phyloP scores from a whole-genome alignment of 192 early-diverging fungal species.

The Phycomyces blakesleeanus region DNA sequence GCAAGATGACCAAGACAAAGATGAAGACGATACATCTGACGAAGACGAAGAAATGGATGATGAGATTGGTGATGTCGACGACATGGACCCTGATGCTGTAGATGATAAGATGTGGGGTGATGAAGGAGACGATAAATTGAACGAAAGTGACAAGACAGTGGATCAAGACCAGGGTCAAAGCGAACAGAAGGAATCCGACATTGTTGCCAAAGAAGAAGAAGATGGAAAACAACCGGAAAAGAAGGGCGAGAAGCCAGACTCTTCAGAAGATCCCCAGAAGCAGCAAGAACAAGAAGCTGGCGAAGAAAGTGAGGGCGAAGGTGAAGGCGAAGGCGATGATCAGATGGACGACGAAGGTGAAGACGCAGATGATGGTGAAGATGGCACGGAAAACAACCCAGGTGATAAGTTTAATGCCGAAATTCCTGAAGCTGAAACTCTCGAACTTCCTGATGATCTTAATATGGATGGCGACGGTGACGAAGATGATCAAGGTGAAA shows the following conservation, averaged over 20 bases:
- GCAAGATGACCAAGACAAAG: constrained; percentile 53
- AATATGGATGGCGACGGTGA: constrained; percentile 62
- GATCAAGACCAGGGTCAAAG: constrained; percentile 49
- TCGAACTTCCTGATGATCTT: constrained; percentile 78
- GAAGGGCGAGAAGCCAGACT: constrained; percentile 38
- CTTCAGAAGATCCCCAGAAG: constrained; percentile 44
- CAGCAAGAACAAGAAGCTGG: constrained; percentile 41
- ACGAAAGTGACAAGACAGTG: constrained; percentile 70
- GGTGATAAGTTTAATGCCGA: constrained; percentile 47
- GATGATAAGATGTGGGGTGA: constrained; percentile 99
- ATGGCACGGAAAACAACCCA: constrained; percentile 42
- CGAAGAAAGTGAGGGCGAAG: constrained; percentile 36
- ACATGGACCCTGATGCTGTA: constrained; percentile 79
- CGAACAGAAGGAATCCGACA: constrained; percentile 52
- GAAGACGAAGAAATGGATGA: constrained; percentile 80
- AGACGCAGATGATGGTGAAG: constrained; percentile 42
- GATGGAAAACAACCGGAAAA: constrained; percentile 39
- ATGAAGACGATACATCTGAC: constrained; percentile 67
- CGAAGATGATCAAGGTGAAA: constrained; percentile 51
- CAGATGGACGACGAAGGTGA: constrained; percentile 45
- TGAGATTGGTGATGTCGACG: constrained; percentile 89
- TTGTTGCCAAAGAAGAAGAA: constrained; percentile 62
- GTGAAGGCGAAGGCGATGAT: constrained; percentile 49
- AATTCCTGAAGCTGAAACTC: constrained; percentile 67
- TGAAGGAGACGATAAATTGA: constrained; percentile 55